Evolutionary conservation across 768 basidiomycete species (phyloP).

Genomic region (Kondoa subrosea): DNA sequence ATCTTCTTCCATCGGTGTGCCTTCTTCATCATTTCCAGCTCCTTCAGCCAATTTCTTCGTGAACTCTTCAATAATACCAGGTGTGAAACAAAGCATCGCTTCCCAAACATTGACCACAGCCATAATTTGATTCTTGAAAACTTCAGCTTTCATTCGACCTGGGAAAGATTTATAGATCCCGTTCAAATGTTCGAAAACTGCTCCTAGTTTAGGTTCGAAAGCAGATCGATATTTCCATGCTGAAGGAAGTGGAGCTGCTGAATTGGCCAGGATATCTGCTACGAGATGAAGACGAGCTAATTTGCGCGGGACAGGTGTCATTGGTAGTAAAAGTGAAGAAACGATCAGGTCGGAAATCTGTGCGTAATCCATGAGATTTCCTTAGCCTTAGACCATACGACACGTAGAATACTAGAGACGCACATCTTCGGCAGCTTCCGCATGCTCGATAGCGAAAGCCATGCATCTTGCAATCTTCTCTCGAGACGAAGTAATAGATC

Average conservation of each 20-base stretch:
- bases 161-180: constrained; percentile 91
- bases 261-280: constrained; percentile 95
- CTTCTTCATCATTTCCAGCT: constrained; percentile 26
- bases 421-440: constrained; percentile 87
- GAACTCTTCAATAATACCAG: constrained; percentile 31
- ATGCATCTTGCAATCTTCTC: constrained; percentile 87
- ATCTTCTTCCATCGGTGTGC: constrained; percentile 28
- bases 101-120: constrained; percentile 90
- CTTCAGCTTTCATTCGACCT: constrained; percentile 85
- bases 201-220: constrained; percentile 75
- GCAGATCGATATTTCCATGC: constrained; percentile 96
- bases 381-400: neutral
- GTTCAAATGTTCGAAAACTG: constrained; percentile 87
- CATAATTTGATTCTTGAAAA: constrained; percentile 83
- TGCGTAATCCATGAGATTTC: too few relatives aligned
- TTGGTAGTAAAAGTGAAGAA: constrained; percentile 66
- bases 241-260: constrained; percentile 63
- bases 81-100: constrained; percentile 91
- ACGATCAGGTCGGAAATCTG: constrained; percentile 84
- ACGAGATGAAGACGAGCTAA: constrained; percentile 86
- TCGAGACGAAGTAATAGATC: constrained; percentile 64
- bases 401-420: constrained; percentile 15
- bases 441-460: constrained; percentile 93
- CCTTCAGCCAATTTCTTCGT: constrained; percentile 14
- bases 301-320: constrained; percentile 95